These are phyloP conservation scores for Phytophthora sansomeana DNA, from an alignment of 352 stramenopile species.

Conservation along the genomic window DNA sequence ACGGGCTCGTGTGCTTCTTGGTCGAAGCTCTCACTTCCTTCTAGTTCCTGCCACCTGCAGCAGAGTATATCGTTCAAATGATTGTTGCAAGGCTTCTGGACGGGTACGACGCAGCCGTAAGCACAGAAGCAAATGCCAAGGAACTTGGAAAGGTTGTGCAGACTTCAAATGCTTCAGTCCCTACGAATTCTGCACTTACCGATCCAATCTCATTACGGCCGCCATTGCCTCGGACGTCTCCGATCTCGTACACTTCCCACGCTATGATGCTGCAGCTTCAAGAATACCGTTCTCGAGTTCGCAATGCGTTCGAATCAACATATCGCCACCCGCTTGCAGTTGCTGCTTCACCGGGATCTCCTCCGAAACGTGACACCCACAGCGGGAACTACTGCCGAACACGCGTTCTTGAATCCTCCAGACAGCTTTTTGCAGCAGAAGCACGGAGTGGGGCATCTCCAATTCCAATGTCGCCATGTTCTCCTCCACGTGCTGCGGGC, in stretches of 20 bases:
- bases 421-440: conserved; percentile 39
- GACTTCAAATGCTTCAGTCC: not conserved
- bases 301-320: conserved; percentile 54
- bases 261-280: conserved; percentile 72
- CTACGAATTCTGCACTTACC: not conserved
- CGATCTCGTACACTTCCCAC: conserved; percentile 53
- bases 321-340: conserved; percentile 49
- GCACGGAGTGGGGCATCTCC: conserved; percentile 3
- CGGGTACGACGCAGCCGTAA: conserved; percentile 19
- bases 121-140: not conserved
- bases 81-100: conserved; percentile 31
- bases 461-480: conserved; percentile 8
- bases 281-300: conserved; percentile 61
- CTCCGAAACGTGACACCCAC: conserved; percentile 23
- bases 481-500: conserved; percentile 17
- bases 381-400: conserved; percentile 48
- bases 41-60: not conserved
- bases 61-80: conserved; percentile 14
- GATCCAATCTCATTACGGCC: conserved; percentile 5
- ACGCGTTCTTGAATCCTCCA: conserved; percentile 50
- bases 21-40: not conserved
- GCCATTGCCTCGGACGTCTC: conserved; percentile 23
- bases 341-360: not conserved
- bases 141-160: not conserved
- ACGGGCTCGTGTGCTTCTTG: conserved; percentile 3